phyloP scores from a whole-genome alignment of 2,329 filamentous ascomycete genomes.

The Trichoderma sp. region DNA sequence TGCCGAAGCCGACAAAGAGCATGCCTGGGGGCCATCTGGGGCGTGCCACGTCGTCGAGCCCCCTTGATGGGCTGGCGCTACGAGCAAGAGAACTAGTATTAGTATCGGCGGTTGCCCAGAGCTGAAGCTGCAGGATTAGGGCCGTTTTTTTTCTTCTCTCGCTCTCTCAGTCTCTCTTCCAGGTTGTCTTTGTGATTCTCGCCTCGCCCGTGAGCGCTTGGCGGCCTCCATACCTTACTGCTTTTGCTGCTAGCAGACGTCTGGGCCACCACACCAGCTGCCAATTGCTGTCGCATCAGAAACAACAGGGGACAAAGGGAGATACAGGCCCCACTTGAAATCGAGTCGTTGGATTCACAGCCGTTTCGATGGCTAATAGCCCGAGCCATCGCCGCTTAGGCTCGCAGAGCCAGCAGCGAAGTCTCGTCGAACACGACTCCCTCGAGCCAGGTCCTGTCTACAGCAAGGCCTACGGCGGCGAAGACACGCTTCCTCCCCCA shows the following conservation, averaged over 20 bases:
- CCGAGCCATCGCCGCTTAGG: conserved; percentile 9
- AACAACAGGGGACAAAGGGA: neutral
- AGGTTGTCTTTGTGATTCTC: neutral
- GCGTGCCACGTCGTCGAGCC: conserved; percentile 10
- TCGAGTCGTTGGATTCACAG: neutral
- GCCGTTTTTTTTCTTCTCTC: neutral
- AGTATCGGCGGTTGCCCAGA: neutral
- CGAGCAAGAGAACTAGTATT: neutral
- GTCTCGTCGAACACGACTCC: neutral
- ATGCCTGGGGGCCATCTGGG: conserved; percentile 1
- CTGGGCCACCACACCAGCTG: neutral
- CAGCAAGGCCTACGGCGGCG: neutral
- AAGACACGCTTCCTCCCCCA: neutral
- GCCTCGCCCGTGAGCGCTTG: neutral
- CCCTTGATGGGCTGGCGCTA: neutral
- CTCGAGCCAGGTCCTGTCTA: neutral
- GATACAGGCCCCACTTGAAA: neutral
- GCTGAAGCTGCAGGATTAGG: neutral
- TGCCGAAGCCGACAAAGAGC: neutral
- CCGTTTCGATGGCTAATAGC: neutral
- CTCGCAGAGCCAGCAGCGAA: conserved; percentile 1
- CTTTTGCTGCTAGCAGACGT: neutral
- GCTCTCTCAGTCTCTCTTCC: too few relatives aligned
- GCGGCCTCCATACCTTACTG: neutral
- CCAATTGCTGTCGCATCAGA: neutral